Base-by-base conservation (phyloP, 2,329 filamentous ascomycete genomes). In the Colletotrichum liriopes region DNA sequence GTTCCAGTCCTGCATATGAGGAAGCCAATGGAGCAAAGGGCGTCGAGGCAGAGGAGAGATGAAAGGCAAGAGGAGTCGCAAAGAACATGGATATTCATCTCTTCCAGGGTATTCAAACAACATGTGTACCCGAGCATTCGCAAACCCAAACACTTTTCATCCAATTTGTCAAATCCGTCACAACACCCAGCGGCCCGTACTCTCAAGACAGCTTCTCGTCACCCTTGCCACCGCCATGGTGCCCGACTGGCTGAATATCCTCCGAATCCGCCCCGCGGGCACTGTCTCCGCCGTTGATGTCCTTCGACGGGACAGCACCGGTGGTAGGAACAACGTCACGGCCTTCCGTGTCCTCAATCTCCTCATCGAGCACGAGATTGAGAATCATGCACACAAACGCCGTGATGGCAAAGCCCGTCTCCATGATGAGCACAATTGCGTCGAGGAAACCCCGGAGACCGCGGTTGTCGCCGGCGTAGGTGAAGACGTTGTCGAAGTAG, bases 391-490 rank as follows among this genome's bases (percentile, higher is more conserved):
- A 90, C 51, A 95, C 79, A 32, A 95, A 88, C 0, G 93, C 95
- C 0, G 93, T 92, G 26, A 97, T 86, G 0, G 92, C 92, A 74
- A 93, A 93, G 0, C 93, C 93, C 0, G 92, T 94, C 82, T 93
- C 89, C 89, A 94, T 92, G 69, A 95, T 85, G 51, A 95, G 84
- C 5, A 88, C 86, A 70, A 94, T 91, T 63, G 93, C 93, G 77
- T 95, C 92, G 71, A 93, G 88, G 81, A 96, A 94, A 2, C 94
- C 94, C 58, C 87, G 83, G 2, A 96, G 88, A 4, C 89, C 87
- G 73, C 86, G 87, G 82, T 95, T 94, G 72, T 86, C 81, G 14
- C 93, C 93, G 0, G 80, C 79, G 78, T 95, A 95, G 4, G 91
- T 93, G 79, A 96, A 94, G 65, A 96, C 89, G 73, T 89, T 86